Evolutionary conservation across 1,284 basidiomycete species (phyloP), one percentile per base, ranked within the genome.

Genomic region (Macrocystidia cucumis): DNA sequence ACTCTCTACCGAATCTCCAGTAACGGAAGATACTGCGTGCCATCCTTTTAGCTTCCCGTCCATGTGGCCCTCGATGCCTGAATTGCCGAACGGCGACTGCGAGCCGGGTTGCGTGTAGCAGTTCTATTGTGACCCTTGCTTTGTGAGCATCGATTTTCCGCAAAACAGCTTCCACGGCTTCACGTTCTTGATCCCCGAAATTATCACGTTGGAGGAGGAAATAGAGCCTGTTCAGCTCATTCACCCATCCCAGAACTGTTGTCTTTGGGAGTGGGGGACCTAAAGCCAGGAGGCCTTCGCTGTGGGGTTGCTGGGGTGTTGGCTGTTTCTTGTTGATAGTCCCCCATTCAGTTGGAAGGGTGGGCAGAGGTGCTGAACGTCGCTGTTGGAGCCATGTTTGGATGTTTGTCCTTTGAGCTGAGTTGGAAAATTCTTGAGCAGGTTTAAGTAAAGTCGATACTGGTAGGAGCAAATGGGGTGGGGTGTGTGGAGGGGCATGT

Each of bases 71-170:
- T 17, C 43, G 33, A 17, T 48, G 42, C 9, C 35, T 32, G 17
- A 54, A 47, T 9, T 38, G 37, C 13, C 31, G 44, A 14, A 59
- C 13, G 9, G 38, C 23, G 31, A 25, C 37, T 4, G 35, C 46
- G 21, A 59, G 36, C 14, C 41, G 39, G 3, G 51, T 44, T 13
- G 50, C 43, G 14, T 18, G 29, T 29, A 59, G 38, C 29, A 48
- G 34, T 11, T 42, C 38, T 8, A 37, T 39, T 5, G 48, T 49
- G 17, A 59, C 38, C 18, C 48, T 40, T 2, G 38, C 41, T 28
- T 49, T 49, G 16, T 46, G 18, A 5, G 4, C 30, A n/a, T 57
- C 44, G 20, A 59, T 50, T 1, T 5, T 31, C 6, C 22, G 13
- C 18, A 59, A 35, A 3, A 48, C 35, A 5, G 43, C 24, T n/a